Percentiles rank a stretch among this genome's conserved stretches.
Evolutionary conservation across 176 grass and related monocot species (phyloP).

Genomic region (Dactylis glomerata): DNA sequence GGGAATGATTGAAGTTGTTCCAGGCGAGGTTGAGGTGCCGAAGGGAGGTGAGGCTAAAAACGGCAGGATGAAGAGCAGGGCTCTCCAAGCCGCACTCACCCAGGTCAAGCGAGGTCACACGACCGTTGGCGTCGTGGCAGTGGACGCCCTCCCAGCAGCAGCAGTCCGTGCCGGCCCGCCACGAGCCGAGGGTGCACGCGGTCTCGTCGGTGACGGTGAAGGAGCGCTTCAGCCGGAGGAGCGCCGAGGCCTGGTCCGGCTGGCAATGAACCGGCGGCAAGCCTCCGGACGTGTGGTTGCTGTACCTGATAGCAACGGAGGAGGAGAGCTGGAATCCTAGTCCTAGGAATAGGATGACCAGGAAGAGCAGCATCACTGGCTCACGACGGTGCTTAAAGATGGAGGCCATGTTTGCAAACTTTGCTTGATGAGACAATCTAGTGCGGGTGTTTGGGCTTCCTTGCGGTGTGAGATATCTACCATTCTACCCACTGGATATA

Average conservation of each 20-base stretch:
- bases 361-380: background rate
- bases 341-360: background rate
- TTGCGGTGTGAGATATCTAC: background rate
- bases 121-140: no score
- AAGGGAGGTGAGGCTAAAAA: background rate
- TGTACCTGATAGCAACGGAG: no score
- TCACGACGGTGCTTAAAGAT: background rate
- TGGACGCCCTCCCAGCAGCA: no score
- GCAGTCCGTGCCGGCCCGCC: no score
- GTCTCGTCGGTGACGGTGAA: no score
- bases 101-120: no score
- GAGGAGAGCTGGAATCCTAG: background rate
- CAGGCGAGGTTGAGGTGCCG: background rate
- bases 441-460: no score
- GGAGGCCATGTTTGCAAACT: background rate
- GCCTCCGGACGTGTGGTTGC: background rate
- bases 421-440: no score
- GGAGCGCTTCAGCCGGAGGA: background rate
- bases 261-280: background rate
- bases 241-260: background rate
- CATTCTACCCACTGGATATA: background rate
- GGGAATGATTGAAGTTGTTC: background rate
- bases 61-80: background rate
- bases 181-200: no score
- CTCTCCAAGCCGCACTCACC: background rate